Conservation (phyloP, 2,329 filamentous ascomycete genomes). For the Aspergillus sp. region DNA sequence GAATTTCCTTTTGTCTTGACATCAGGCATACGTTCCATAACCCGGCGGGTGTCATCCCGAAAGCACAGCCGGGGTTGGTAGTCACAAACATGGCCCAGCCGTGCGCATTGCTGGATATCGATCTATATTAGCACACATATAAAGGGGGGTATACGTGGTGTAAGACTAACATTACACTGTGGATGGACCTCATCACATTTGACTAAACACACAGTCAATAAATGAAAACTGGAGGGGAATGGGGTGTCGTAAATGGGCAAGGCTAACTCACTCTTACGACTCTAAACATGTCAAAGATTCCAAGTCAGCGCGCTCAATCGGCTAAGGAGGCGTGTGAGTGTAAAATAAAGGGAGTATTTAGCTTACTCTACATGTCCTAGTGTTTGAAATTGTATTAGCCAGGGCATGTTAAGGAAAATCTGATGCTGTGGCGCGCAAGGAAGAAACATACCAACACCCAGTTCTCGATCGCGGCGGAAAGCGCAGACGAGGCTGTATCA, state of each 20-base stretch:
- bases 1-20: constrained; percentile 52
- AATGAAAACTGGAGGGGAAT: neutral
- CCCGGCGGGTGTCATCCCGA: constrained; percentile 53
- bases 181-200: constrained; percentile 60
- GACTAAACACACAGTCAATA: constrained; percentile 32
- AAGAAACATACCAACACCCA: constrained; percentile 50
- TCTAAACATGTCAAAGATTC: constrained; percentile 24
- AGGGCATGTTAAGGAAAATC: neutral
- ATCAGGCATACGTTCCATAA: constrained; percentile 53
- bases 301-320: constrained; percentile 11
- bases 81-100: constrained; percentile 58
- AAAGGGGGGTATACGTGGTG: neutral
- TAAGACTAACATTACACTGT: constrained; percentile 49
- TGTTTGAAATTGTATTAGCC: constrained; percentile 14
- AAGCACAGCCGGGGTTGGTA: constrained; percentile 59
- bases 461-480: constrained; percentile 55
- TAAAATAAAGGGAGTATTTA: constrained; percentile 4
- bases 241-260: neutral
- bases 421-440: neutral
- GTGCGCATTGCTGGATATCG: constrained; percentile 50
- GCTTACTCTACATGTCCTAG: constrained; percentile 46
- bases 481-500: constrained; percentile 43
- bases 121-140: constrained; percentile 9
- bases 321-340: neutral
- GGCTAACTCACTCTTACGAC: constrained; percentile 40